Evolutionary conservation across 306 rosid genomes (phyloP).

Genomic region (Citrullus mucosospermus): DNA sequence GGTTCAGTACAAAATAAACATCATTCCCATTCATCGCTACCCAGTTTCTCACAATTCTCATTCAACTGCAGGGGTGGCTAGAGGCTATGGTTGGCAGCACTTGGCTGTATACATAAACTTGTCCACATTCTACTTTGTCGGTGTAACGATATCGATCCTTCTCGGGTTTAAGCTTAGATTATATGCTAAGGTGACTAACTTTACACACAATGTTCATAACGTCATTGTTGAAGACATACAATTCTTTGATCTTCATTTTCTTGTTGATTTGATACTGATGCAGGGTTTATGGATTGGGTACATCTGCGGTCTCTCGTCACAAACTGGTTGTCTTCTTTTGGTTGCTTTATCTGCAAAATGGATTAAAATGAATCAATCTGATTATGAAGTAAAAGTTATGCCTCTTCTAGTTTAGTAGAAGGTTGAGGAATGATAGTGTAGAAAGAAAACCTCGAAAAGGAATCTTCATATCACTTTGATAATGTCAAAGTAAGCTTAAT

Average conservation of each 20-base stretch:
- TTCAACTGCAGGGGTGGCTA: conserved; percentile 46
- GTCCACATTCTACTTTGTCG: conserved; percentile 49
- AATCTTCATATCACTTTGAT: neutral
- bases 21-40: neutral
- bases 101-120: conserved; percentile 52
- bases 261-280: neutral
- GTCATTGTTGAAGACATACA: neutral
- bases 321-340: conserved; percentile 30
- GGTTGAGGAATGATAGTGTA: neutral
- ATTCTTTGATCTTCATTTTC: neutral
- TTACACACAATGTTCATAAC: neutral
- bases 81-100: conserved; percentile 83
- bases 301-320: conserved; percentile 52
- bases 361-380: conserved; percentile 21
- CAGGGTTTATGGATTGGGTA: conserved; percentile 89
- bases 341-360: conserved; percentile 28
- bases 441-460: neutral
- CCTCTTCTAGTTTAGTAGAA: conserved; percentile 1
- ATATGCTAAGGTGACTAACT: conserved; percentile 37
- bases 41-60: neutral
- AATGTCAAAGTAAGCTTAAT: too few species aligned
- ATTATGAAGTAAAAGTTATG: conserved; percentile 4
- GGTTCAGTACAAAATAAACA: conserved; percentile 19
- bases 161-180: conserved; percentile 50
- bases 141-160: conserved; percentile 43